Evolutionary conservation across 2,329 filamentous ascomycete genomes (phyloP).

Genomic region (Podosphaera xanthii): DNA sequence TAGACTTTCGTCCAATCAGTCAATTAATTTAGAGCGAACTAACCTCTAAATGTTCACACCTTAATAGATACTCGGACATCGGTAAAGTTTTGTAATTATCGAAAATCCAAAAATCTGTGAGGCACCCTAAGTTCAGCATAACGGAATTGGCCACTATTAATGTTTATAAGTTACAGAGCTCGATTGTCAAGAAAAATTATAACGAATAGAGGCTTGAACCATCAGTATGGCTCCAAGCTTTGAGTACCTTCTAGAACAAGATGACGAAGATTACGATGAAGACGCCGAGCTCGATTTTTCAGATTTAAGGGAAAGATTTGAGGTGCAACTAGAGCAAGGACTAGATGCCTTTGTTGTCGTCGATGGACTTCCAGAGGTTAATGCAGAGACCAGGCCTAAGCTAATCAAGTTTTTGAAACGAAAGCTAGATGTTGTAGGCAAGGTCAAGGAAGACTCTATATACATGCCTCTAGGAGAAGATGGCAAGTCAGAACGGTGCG

Average conservation of each 20-base stretch:
- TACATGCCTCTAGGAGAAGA: slow-evolving; percentile 86
- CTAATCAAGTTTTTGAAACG: slow-evolving; percentile 88
- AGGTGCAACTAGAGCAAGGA: slow-evolving; percentile 87
- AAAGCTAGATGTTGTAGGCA: slow-evolving; percentile 72
- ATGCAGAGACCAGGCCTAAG: slow-evolving; percentile 76
- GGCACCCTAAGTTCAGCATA: too few relatives aligned
- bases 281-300: slow-evolving; percentile 92
- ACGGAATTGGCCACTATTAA: too few relatives aligned
- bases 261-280: slow-evolving; percentile 64
- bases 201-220: slow-evolving; percentile 4
- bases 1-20: background rate
- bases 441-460: slow-evolving; percentile 64
- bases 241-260: slow-evolving; percentile 75
- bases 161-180: too few relatives aligned
- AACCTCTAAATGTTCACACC: background rate
- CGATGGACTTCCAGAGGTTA: slow-evolving; percentile 78
- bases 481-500: slow-evolving; percentile 67
- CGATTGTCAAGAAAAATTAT: too few relatives aligned
- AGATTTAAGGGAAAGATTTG: slow-evolving; percentile 81
- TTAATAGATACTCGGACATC: background rate
- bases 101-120: background rate
- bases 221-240: slow-evolving; percentile 77
- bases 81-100: background rate
- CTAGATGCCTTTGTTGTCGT: slow-evolving; percentile 92
- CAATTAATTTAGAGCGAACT: background rate